These are phyloP conservation scores for Fusarium buharicum DNA, from an alignment of 2,329 filamentous ascomycete genomes.

Conservation along the genomic window DNA sequence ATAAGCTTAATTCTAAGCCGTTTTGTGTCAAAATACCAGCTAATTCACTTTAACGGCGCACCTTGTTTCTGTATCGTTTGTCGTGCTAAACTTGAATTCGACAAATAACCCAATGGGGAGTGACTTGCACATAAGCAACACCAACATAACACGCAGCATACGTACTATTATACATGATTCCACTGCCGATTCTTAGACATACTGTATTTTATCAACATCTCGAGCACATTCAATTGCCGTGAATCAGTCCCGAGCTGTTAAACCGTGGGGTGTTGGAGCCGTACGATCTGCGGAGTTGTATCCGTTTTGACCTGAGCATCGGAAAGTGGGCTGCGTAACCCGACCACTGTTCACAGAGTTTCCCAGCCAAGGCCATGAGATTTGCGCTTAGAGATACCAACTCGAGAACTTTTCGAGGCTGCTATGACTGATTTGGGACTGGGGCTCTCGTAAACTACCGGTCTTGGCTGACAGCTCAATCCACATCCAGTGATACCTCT, in stretches of 20 bases:
- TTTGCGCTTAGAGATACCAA: constrained; percentile 1
- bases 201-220: not conserved
- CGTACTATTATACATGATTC: not conserved
- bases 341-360: too few relatives aligned
- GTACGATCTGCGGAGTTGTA: constrained; percentile 15
- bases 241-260: constrained; percentile 8
- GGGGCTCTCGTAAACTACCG: not conserved
- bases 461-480: constrained; percentile 17
- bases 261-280: constrained; percentile 24
- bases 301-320: constrained; percentile 8
- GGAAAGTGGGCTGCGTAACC: constrained; percentile 20
- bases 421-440: not conserved
- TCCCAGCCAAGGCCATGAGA: too few relatives aligned
- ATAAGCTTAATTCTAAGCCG: too few relatives aligned
- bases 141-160: not conserved
- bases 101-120: not conserved
- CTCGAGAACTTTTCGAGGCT: not conserved
- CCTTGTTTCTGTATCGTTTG: too few relatives aligned
- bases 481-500: constrained; percentile 12
- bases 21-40: too few relatives aligned
- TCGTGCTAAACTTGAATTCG: too few relatives aligned
- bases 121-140: not conserved
- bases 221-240: constrained; percentile 26
- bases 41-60: too few relatives aligned
- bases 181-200: too few relatives aligned